phyloP scores from a whole-genome alignment of 345 rosid species.

The Schrenkiella parvula region DNA sequence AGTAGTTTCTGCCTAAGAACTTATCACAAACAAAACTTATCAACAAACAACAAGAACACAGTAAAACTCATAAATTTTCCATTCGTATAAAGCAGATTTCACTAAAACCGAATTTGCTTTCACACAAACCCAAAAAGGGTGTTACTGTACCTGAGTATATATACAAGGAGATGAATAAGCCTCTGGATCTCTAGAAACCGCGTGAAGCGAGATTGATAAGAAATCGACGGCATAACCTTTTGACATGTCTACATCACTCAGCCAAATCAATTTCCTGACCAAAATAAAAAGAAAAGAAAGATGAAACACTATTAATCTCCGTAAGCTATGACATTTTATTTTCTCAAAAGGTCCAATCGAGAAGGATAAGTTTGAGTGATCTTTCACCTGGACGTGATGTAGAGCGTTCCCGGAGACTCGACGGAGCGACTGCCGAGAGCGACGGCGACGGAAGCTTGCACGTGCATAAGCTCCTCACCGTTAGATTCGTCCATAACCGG shows the following conservation, averaged over 20 bases:
- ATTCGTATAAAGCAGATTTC: background rate
- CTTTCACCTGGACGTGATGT: slow-evolving; percentile 63
- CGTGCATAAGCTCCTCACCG: slow-evolving; percentile 81
- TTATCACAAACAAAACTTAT: background rate
- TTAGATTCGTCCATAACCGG: slow-evolving; percentile 55
- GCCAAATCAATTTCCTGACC: slow-evolving; percentile 78
- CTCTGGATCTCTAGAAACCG: slow-evolving; percentile 85
- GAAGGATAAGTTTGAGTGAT: background rate
- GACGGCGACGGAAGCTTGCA: slow-evolving; percentile 68
- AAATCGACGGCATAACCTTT: slow-evolving; percentile 90
- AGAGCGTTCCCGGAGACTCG: slow-evolving; percentile 82
- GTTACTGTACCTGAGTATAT: slow-evolving; percentile 62
- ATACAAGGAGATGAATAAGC: slow-evolving; percentile 86
- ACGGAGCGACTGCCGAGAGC: slow-evolving; percentile 58
- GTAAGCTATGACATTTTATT: background rate
- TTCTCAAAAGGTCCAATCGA: background rate
- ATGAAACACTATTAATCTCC: background rate
- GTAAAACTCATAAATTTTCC: background rate
- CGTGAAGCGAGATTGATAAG: slow-evolving; percentile 81
- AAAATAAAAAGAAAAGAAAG: background rate
- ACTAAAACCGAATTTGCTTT: background rate
- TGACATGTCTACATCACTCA: slow-evolving; percentile 62
- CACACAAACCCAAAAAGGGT: background rate
- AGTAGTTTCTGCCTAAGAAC: background rate
- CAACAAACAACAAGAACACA: background rate